These are phyloP conservation scores for Pilobolus umbonatus DNA, from an alignment of 192 early-diverging fungal species.

Conservation along the genomic window DNA sequence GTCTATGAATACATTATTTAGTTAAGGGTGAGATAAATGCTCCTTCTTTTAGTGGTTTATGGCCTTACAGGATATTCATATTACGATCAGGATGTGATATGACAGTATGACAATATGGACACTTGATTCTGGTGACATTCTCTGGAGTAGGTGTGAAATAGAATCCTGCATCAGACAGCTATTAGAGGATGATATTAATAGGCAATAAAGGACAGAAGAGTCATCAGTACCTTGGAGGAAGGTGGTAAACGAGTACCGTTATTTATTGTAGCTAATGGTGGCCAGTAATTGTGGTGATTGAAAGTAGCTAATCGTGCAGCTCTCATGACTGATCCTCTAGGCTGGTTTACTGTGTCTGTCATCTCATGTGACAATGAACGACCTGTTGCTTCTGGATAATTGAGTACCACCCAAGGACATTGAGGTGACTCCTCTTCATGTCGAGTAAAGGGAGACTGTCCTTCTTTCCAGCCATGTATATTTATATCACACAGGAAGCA, in stretches of 20 bases:
- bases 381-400: slow-evolving; percentile 1
- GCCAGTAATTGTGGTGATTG: slow-evolving; percentile 8
- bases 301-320: slow-evolving; percentile 15
- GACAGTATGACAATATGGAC: slow-evolving; percentile 12
- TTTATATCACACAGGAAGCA: slow-evolving; percentile 17
- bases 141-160: background rate
- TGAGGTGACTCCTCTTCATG: background rate
- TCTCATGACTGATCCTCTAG: background rate
- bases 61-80: slow-evolving; percentile 8
- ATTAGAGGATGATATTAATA: background rate
- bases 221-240: background rate
- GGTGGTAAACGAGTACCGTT: too few relatives aligned
- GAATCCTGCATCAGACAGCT: slow-evolving; percentile 19
- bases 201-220: background rate
- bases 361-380: background rate
- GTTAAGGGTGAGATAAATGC: too few relatives aligned
- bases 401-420: slow-evolving; percentile 10
- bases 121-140: background rate
- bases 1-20: too few relatives aligned
- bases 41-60: too few relatives aligned
- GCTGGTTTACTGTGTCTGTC: background rate
- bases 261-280: background rate
- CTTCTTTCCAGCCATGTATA: slow-evolving; percentile 9
- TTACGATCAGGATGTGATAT: background rate
- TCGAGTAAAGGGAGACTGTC: slow-evolving; percentile 10